phyloP scores from a whole-genome alignment of 768 basidiomycete genomes.

The Mycena rebaudengoi region DNA sequence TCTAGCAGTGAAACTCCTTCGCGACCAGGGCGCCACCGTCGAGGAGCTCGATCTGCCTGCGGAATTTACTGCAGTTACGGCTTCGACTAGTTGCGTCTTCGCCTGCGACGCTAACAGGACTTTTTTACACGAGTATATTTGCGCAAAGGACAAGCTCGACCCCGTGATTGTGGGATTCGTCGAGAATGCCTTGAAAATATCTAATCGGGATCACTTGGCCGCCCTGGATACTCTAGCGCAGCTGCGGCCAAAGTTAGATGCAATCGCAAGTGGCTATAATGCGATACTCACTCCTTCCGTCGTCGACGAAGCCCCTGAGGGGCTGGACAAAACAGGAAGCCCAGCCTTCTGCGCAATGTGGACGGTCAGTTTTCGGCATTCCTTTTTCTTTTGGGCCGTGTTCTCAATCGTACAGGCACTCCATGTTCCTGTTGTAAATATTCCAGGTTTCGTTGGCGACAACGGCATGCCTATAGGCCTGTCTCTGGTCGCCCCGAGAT shows the following conservation, averaged over 20 bases:
- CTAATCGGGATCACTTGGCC: slow-evolving; percentile 16
- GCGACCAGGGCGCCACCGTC: slow-evolving; percentile 18
- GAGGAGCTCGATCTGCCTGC: slow-evolving; percentile 26
- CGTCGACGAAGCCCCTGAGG: slow-evolving; percentile 21
- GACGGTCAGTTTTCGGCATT: slow-evolving; percentile 17
- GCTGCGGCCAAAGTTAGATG: slow-evolving; percentile 24
- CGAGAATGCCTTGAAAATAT: slow-evolving; percentile 13
- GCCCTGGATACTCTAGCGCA: slow-evolving; percentile 23
- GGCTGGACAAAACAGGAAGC: slow-evolving; percentile 22
- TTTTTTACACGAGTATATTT: slow-evolving; percentile 21
- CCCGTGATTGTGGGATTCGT: slow-evolving; percentile 13
- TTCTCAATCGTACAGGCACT: slow-evolving; percentile 15
- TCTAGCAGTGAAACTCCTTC: slow-evolving; percentile 16
- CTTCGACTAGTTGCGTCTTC: slow-evolving; percentile 1
- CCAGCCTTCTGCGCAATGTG: slow-evolving; percentile 22
- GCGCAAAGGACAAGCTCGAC: slow-evolving; percentile 21
- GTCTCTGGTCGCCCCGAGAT: slow-evolving; percentile 21
- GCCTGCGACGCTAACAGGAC: slow-evolving; percentile 14
- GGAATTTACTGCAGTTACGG: slow-evolving; percentile 16
- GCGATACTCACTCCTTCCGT: slow-evolving; percentile 24
- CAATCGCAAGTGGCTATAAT: slow-evolving; percentile 16
- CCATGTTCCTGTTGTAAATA: slow-evolving; percentile 25
- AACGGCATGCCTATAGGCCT: slow-evolving; percentile 28
- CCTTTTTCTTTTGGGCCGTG: not conserved
- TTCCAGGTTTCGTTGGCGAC: slow-evolving; percentile 24